Conservation (phyloP, 257 asterid genomes). For the Solanum sejunctum region DNA sequence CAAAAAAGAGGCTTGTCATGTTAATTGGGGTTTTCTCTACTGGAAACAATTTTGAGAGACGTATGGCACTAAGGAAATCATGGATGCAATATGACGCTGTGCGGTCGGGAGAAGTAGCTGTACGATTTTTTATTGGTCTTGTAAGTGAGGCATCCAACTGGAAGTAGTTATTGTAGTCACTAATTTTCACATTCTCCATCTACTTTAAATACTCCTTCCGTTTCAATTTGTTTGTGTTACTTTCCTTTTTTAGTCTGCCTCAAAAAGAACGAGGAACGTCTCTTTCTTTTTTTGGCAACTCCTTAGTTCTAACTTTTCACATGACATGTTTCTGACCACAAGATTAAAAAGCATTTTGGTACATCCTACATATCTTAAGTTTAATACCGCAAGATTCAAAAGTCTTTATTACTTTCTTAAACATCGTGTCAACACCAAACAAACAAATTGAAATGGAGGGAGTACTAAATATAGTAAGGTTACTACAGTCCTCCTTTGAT, state of each 20-base stretch:
- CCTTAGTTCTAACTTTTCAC: not conserved
- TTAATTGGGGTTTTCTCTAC: conserved; percentile 85
- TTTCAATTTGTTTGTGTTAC: not conserved
- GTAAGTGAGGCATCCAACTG: conserved; percentile 44
- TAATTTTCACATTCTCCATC: not conserved
- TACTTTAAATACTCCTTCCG: not conserved
- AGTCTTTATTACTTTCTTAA: not conserved
- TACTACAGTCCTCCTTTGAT: not conserved
- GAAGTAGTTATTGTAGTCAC: not conserved
- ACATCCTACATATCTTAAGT: not conserved
- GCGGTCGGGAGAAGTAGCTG: conserved; percentile 69
- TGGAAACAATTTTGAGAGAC: conserved; percentile 88
- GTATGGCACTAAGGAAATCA: conserved; percentile 85
- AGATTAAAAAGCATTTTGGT: not conserved
- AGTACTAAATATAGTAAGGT: not conserved
- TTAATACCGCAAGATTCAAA: not conserved
- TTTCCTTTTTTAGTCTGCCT: not conserved
- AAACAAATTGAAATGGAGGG: not conserved
- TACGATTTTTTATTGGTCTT: conserved; percentile 90
- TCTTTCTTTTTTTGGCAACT: not conserved
- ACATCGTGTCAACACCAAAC: not conserved
- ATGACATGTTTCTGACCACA: not conserved
- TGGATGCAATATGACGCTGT: conserved; percentile 94
- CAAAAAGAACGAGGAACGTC: not conserved
- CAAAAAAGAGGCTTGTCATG: conserved; percentile 38